Evolutionary conservation across 257 asterid genomes (phyloP), one percentile per base, ranked within the genome.

Genomic region (Solanum habrochaites): DNA sequence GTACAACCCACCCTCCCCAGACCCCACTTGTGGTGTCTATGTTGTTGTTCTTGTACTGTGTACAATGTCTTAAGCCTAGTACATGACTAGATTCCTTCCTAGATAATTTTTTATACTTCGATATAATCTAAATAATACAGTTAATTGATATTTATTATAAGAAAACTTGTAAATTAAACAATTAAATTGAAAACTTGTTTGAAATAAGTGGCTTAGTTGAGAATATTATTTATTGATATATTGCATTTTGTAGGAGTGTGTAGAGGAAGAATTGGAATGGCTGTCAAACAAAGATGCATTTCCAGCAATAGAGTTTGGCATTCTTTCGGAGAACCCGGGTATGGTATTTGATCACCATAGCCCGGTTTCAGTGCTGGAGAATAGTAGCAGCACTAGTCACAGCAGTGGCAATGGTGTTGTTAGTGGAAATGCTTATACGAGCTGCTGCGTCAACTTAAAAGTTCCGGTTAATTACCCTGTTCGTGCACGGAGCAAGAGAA

Each of bases 221-320:
- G 2, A 72, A 77, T 75, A 86, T 37, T 37, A 37, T 37, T 7
- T 37, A 37, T 9, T 67, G 67, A 77, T 83, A 75, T 73, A 21
- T 58, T 83, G 9, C 8, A 4, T 86, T 83, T 87, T 89, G 69
- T 89, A 91, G 95, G 95, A 87, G 8, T 87, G 49, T 87, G 86
- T 82, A 37, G 93, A 90, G 71, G 93, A 91, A 89, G 99, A 95
- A n/a, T 89, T 96, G 56, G 98, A 95, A 82, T 95, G 99, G 99
- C 84, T 96, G 39, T 95, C 95, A 32, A 93, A 96, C 92, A 95
- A 95, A 91, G 98, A 95, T 12, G 94, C 99, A 0, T 96, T 96
- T 87, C 99, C 99, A 0, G 86, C 93, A 0, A 93, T 96, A 35
- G 99, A 96, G 89, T 92, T 94, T 20, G 93, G 92, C 56, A 91